These are phyloP conservation scores for Calvatia gigantea DNA, from an alignment of 768 basidiomycete species.

Conservation along the genomic window DNA sequence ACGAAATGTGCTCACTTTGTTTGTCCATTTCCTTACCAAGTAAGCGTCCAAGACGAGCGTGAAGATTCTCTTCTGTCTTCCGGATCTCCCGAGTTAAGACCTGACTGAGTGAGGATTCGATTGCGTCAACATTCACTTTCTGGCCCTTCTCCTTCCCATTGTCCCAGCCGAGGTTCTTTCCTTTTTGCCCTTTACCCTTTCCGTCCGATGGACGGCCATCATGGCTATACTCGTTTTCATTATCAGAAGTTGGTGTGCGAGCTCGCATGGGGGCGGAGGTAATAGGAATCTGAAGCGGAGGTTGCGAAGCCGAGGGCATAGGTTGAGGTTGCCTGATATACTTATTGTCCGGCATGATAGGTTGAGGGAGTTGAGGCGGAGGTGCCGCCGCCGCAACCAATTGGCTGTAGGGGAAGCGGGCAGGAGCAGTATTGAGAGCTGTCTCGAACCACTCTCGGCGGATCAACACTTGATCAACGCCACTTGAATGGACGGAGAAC, in stretches of 20 bases:
- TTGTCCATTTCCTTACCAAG: constrained; percentile 88
- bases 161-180: constrained; percentile 38
- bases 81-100: constrained; percentile 73
- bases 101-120: constrained; percentile 54
- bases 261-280: constrained; percentile 31
- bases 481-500: constrained; percentile 86
- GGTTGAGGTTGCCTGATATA: constrained; percentile 18
- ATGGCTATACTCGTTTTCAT: constrained; percentile 61
- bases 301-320: constrained; percentile 17
- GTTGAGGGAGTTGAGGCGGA: constrained; percentile 19
- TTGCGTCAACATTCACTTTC: constrained; percentile 27
- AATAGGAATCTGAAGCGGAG: constrained; percentile 23
- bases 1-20: constrained; percentile 57
- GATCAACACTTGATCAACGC: constrained; percentile 85
- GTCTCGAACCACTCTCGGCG: constrained; percentile 81
- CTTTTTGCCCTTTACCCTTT: constrained; percentile 38
- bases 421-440: constrained; percentile 51
- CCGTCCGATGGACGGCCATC: constrained; percentile 49
- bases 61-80: constrained; percentile 78
- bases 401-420: constrained; percentile 59
- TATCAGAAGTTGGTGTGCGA: constrained; percentile 74
- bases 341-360: constrained; percentile 14
- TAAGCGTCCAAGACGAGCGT: constrained; percentile 71
- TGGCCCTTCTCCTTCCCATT: constrained; percentile 29
- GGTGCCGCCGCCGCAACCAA: constrained; percentile 27